These are phyloP conservation scores for Chrysosphaeria jannelii DNA, from an alignment of 2,329 filamentous ascomycete genomes.

Conservation along the genomic window DNA sequence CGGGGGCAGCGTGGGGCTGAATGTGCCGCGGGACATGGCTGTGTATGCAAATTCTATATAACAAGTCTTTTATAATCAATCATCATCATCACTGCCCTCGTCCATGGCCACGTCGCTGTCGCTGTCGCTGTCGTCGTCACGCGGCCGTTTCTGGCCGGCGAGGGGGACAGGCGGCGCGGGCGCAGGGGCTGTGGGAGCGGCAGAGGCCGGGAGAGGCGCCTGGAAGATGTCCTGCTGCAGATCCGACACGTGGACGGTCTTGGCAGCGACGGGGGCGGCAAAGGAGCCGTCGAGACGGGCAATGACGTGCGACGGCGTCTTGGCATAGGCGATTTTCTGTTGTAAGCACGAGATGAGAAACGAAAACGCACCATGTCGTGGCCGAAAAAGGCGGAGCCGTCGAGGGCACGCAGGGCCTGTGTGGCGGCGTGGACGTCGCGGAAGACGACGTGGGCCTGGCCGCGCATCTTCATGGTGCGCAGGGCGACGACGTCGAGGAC, in stretches of 20 bases:
- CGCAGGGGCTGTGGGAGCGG: constrained; percentile 15
- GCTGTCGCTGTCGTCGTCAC: constrained; percentile 36
- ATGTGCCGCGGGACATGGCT: constrained; percentile 41
- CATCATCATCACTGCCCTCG: constrained; percentile 45
- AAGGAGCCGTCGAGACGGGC: constrained; percentile 82
- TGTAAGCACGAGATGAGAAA: not conserved
- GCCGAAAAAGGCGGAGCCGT: constrained; percentile 66
- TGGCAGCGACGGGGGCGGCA: constrained; percentile 28
- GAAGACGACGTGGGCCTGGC: constrained; percentile 81
- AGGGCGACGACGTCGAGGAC: constrained; percentile 77
- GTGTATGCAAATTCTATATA: no score
- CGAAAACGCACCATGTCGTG: constrained; percentile 42
- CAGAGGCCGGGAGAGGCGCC: constrained; percentile 23
- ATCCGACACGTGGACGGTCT: constrained; percentile 34
- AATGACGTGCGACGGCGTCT: constrained; percentile 63
- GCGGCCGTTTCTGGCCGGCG: constrained; percentile 38
- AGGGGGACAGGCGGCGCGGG: no score
- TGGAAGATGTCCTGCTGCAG: constrained; percentile 59
- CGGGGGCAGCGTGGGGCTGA: constrained; percentile 50
- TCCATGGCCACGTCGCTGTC: constrained; percentile 32
- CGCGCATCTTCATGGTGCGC: constrained; percentile 76
- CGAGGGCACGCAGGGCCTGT: constrained; percentile 68
- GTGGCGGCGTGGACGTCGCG: constrained; percentile 74
- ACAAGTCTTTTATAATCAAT: no score
- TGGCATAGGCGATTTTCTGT: constrained; percentile 75